A percentile compares a stretch with the other conserved stretches of the same genome.
These are phyloP conservation scores for Neonothopanus nambi DNA, from an alignment of 1,284 basidiomycete species.

Conservation along the genomic window DNA sequence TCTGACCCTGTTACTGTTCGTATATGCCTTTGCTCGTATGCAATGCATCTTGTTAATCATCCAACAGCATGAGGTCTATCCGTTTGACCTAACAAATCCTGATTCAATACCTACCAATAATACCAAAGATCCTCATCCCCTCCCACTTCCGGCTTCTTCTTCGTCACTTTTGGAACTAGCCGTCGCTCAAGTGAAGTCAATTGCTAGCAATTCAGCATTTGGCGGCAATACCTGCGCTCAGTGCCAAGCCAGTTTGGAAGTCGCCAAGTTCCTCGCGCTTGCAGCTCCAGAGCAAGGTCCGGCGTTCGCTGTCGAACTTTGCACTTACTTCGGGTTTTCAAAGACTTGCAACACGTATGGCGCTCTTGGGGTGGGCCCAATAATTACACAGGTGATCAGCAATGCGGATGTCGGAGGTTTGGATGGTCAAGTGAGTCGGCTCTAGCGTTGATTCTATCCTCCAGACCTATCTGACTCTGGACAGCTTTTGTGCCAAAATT, in stretches of 20 bases:
- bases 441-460: background rate
- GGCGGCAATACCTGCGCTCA: conserved; percentile 53
- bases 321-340: conserved; percentile 59
- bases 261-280: conserved; percentile 66
- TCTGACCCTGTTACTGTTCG: conserved; percentile 63
- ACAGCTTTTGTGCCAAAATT: conserved; percentile 57
- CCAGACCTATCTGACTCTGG: background rate
- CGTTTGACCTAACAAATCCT: conserved; percentile 60
- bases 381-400: conserved; percentile 67
- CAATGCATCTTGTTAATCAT: conserved; percentile 5
- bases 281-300: conserved; percentile 67
- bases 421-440: conserved; percentile 60
- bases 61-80: conserved; percentile 54
- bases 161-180: conserved; percentile 49
- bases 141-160: conserved; percentile 55
- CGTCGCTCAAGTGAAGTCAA: conserved; percentile 53
- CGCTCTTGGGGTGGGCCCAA: conserved; percentile 50
- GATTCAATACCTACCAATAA: conserved; percentile 55
- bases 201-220: conserved; percentile 52
- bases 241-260: conserved; percentile 63
- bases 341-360: conserved; percentile 54
- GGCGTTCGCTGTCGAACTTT: conserved; percentile 56
- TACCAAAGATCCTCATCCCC: conserved; percentile 61
- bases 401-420: conserved; percentile 66
- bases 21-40: conserved; percentile 9